Evolutionary conservation across 1,284 basidiomycete genomes (phyloP), one percentile per base, ranked within the genome.

Genomic region (Ustilago curta): DNA sequence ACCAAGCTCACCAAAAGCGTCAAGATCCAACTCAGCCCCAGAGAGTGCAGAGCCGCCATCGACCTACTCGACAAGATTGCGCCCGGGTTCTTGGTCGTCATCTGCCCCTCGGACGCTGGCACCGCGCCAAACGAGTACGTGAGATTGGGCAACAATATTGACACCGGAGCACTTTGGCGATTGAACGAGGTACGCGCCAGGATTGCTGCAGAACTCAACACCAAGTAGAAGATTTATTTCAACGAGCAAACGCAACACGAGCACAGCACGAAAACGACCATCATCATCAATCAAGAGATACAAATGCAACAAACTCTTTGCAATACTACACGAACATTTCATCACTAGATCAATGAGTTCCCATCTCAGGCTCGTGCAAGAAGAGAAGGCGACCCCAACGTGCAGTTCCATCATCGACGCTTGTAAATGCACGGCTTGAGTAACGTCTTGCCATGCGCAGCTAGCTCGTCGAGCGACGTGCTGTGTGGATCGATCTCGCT

Each of bases 401-500:
- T 25, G 2, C 3, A 8, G 21, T 42, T 35, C 35, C 6, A 25
- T 29, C 45, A 98, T 82, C 96, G 89, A 81, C 93, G 90, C 86
- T 99, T 99, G 86, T 99, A 99, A 85, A 98, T 92, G 86, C 97
- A 99, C 32, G 95, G 92, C 84, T 95, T 94, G 65, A 99, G 87
- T 42, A 90, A 83, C 11, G 91, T 85, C 73, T 87, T 85, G 18
- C 92, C 91, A 77, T 88, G 88, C 21, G 87, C 85, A 59, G 90
- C 79, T 27, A 94, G 70, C 37, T 59, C 53, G 25, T 65, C 56
- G 80, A 40, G 83, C 84, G 32, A 56, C 35, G 43, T 62, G 21
- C 3, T 69, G 19, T 25, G 23, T 53, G 37, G 32, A 9, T 53
- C 57, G 43, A 61, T 23, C 16, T 11, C 37, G 44, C n/a, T 14